A percentile compares a stretch with the other conserved stretches of the same genome.
These are phyloP conservation scores for Arthrinium phaeospermum DNA, from an alignment of 2,329 filamentous ascomycete species.

Conservation along the genomic window DNA sequence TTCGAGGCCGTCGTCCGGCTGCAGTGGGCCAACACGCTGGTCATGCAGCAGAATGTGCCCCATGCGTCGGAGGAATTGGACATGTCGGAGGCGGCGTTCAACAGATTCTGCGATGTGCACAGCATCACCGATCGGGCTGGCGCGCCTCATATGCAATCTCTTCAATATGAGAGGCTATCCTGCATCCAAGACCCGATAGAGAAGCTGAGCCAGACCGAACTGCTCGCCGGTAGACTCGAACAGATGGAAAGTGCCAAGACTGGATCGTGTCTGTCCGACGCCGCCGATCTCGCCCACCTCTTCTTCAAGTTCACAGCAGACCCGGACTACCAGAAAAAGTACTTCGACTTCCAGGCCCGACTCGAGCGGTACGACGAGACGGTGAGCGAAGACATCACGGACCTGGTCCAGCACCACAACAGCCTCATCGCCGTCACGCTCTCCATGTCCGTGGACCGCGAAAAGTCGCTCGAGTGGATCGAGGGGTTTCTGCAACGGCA, in stretches of 20 bases:
- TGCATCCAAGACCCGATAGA: neutral
- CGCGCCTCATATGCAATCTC: neutral
- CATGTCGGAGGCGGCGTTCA: neutral
- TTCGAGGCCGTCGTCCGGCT: neutral
- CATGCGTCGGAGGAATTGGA: neutral
- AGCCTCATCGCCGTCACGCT: neutral
- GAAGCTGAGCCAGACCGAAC: neutral
- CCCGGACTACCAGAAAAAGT: neutral
- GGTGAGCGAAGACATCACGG: neutral
- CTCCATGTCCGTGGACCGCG: neutral
- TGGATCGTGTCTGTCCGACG: neutral
- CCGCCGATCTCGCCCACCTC: neutral
- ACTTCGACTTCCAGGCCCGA: neutral
- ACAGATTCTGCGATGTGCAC: neutral
- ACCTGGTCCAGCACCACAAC: neutral
- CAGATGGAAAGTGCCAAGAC: neutral
- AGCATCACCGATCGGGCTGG: neutral
- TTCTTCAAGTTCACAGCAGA: neutral
- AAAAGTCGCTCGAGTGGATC: slow-evolving; percentile 1
- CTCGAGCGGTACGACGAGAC: neutral
- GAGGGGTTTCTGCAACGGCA: neutral
- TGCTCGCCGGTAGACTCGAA: neutral
- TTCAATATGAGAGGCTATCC: neutral
- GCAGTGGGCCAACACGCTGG: neutral
- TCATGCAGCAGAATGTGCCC: neutral